Base-by-base conservation (phyloP, 148 eudicot genomes). In the Pouteria glomerata region DNA sequence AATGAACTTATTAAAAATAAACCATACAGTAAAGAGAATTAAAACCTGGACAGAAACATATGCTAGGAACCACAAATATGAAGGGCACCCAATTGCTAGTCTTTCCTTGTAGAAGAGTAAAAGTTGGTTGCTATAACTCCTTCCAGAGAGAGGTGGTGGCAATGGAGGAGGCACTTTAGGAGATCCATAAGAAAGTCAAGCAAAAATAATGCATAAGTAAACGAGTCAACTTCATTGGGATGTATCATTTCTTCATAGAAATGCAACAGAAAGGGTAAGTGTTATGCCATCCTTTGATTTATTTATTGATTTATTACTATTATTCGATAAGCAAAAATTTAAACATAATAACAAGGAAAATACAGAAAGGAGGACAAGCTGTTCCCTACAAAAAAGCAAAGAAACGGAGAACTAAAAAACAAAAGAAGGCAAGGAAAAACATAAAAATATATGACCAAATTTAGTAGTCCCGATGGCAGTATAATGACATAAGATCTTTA, bases 161-260 rank as follows among this genome's bases (percentile, higher is more conserved):
- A 91, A 80, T 77, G 97, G 96, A 84, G 87, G 92, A 74, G 96
- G 97, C 93, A 95, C 99, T 95, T 79, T 78, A 83, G 87, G 66
- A 75, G 77, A 86, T 78, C 63, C 84, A 82, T 76, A 77, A 74
- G 76, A 74, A 69, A 75, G 72, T 76, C 77, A 78, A 79, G 63
- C 26, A 27, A 82, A 78, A 73, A 53, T 33, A n/a, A 37, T 19
- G 27, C 58, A 78, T 63, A 81, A 70, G 82, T 65, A 68, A 50
- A 74, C 68, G 30, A 59, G 45, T 29, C 47, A 53, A 66, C 33
- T 16, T 26, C 55, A 53, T 55, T 8, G 27, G 51, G 57, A 69
- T 24, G 44, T 19, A 50, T 6, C 60, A 29, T 8, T 27, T 12
- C 47, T 30, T 16, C 0, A 11, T 4, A 63, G 26, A 52, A 16